A percentile compares a stretch with the other conserved stretches of the same genome.
These are phyloP conservation scores for Ballota nigra DNA, from an alignment of 257 asterid genomes.

Conservation along the genomic window DNA sequence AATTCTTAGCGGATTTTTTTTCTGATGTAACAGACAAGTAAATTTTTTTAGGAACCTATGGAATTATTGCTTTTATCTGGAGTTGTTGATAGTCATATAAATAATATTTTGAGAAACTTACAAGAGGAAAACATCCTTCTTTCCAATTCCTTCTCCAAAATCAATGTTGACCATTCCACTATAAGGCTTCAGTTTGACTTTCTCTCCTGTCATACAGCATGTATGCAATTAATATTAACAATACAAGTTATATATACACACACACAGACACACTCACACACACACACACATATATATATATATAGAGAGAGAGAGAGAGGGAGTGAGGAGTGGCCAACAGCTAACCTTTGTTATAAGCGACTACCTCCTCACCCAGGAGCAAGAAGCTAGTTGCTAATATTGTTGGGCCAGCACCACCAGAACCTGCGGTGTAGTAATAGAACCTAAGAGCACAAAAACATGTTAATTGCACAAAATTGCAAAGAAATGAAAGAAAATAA, in stretches of 20 bases:
- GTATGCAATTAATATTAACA: constrained; percentile 12
- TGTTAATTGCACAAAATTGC: neutral
- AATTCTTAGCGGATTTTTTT: neutral
- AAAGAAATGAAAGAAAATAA: neutral
- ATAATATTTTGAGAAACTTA: constrained; percentile 34
- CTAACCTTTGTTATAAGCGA: constrained; percentile 89
- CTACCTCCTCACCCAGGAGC: constrained; percentile 94
- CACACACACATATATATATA: neutral
- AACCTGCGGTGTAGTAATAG: constrained; percentile 93
- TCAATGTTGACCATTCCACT: constrained; percentile 88
- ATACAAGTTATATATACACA: neutral
- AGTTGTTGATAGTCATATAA: no score
- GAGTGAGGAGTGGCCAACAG: neutral
- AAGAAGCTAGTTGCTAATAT: constrained; percentile 88
- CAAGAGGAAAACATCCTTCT: constrained; percentile 82
- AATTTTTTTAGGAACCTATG: neutral
- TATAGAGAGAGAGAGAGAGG: neutral
- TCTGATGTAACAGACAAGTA: neutral
- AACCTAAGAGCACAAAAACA: constrained; percentile 52
- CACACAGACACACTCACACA: neutral
- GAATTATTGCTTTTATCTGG: neutral
- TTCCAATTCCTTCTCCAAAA: constrained; percentile 87
- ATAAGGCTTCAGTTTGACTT: constrained; percentile 78
- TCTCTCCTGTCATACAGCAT: constrained; percentile 48
- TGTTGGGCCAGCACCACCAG: constrained; percentile 97